Evolutionary conservation across 1,139 yeast species (phyloP).

Genomic region (Trichomonascaceae sp.): DNA sequence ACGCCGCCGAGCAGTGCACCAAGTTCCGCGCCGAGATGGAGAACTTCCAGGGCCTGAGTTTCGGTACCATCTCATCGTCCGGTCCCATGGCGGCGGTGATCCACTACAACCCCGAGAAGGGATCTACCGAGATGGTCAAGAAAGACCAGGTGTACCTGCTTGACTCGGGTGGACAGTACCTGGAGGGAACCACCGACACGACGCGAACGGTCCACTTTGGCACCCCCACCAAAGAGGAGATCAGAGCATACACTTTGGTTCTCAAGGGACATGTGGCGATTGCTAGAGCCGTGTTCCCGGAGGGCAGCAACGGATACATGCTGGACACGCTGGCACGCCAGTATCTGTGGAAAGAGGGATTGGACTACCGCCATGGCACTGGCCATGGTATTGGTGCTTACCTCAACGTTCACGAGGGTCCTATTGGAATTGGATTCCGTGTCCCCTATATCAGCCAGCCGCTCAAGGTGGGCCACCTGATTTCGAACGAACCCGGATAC

Average conservation of each 20-base stretch:
- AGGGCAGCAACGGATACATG: conserved; percentile 70
- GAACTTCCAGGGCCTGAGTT: conserved; percentile 70
- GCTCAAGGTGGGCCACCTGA: conserved; percentile 58
- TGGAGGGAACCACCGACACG: conserved; percentile 93
- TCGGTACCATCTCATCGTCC: conserved; percentile 83
- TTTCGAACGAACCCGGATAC: conserved; percentile 93
- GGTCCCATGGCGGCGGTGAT: conserved; percentile 91
- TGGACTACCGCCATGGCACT: conserved; percentile 93
- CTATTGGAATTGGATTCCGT: conserved; percentile 78
- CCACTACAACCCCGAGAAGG: conserved; percentile 70
- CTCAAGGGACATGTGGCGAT: conserved; percentile 84
- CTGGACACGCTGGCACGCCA: conserved; percentile 88
- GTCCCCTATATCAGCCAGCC: conserved; percentile 24
- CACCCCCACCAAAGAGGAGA: conserved; percentile 53
- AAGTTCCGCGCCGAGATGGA: conserved; percentile 43
- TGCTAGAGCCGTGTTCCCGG: conserved; percentile 69
- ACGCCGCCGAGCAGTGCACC: conserved; percentile 56
- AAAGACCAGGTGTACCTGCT: conserved; percentile 69
- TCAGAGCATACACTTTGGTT: conserved; percentile 70
- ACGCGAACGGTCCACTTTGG: conserved; percentile 86
- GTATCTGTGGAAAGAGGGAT: conserved; percentile 69
- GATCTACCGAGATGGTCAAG: conserved; percentile 52
- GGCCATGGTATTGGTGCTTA: conserved; percentile 96
- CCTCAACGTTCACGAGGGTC: conserved; percentile 93
- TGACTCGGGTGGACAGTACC: conserved; percentile 90